These are phyloP conservation scores for Backusella macrospora DNA, from an alignment of 192 early-diverging fungal species.

Conservation along the genomic window DNA sequence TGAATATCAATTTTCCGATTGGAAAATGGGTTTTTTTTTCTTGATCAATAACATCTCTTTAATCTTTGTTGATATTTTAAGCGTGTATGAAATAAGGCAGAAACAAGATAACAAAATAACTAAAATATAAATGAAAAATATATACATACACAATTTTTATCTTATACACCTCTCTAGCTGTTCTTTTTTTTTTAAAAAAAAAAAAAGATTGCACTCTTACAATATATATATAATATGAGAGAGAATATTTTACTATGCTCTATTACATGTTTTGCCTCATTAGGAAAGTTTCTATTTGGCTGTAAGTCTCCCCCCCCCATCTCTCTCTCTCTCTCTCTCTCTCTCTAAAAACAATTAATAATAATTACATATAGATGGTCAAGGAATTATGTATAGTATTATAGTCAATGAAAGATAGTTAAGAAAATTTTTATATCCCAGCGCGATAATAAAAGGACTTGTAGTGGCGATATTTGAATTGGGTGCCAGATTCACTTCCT, in stretches of 20 bases:
- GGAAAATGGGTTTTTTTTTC: not conserved
- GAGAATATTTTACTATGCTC: conserved; percentile 20
- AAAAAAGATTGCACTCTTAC: not conserved
- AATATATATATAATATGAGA: not conserved
- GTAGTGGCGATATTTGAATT: conserved; percentile 17
- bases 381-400: conserved; percentile 51
- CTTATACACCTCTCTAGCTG: no score
- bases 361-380: conserved; percentile 32
- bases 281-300: conserved; percentile 57
- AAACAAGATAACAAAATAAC: not conserved
- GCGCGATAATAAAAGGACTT: conserved; percentile 16
- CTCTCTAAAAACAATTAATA: not conserved
- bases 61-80: no score
- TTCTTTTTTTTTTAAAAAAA: not conserved
- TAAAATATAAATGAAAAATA: not conserved
- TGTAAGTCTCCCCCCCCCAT: conserved; percentile 17
- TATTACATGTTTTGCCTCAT: conserved; percentile 33
- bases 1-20: not conserved
- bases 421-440: conserved; percentile 12
- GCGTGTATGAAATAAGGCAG: no score
- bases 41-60: not conserved
- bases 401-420: conserved; percentile 28
- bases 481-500: conserved; percentile 18
- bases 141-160: no score
- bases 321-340: not conserved